A percentile compares a stretch with the other conserved stretches of the same genome.
These are phyloP conservation scores for Fusarium camptoceras DNA, from an alignment of 2,329 filamentous ascomycete genomes.

Conservation along the genomic window DNA sequence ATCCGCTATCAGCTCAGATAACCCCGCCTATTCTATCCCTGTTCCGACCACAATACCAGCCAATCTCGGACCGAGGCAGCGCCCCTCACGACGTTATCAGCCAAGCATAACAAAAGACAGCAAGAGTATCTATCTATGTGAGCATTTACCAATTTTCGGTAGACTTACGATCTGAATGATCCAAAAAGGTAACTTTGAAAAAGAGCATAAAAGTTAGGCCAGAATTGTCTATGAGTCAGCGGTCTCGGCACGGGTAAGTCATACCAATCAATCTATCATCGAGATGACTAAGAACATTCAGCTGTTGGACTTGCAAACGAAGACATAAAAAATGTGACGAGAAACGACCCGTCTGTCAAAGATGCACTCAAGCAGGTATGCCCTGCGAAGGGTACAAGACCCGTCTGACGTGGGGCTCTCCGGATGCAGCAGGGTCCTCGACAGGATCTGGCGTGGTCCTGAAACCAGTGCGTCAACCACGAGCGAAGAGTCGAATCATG, in stretches of 20 bases:
- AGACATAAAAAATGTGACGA: constrained; percentile 35
- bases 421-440: background rate
- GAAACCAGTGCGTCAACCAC: constrained; percentile 11
- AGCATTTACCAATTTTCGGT: no score
- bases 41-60: no score
- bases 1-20: no score
- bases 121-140: no score
- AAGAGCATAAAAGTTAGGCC: no score
- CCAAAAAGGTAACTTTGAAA: no score
- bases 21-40: no score
- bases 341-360: constrained; percentile 12
- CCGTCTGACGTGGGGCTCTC: constrained; percentile 23
- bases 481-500: background rate
- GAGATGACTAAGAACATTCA: background rate
- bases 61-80: no score
- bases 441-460: constrained; percentile 7
- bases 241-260: constrained; percentile 4
- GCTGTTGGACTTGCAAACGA: constrained; percentile 34
- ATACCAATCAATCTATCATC: background rate
- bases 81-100: no score
- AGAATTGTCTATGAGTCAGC: background rate
- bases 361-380: constrained; percentile 24
- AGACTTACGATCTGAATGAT: no score
- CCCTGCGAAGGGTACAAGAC: constrained; percentile 29
- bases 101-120: no score